A percentile compares a stretch with the other conserved stretches of the same genome.
These are phyloP conservation scores for Ulvella scutata DNA, from an alignment of 139 green algal species.

Conservation along the genomic window DNA sequence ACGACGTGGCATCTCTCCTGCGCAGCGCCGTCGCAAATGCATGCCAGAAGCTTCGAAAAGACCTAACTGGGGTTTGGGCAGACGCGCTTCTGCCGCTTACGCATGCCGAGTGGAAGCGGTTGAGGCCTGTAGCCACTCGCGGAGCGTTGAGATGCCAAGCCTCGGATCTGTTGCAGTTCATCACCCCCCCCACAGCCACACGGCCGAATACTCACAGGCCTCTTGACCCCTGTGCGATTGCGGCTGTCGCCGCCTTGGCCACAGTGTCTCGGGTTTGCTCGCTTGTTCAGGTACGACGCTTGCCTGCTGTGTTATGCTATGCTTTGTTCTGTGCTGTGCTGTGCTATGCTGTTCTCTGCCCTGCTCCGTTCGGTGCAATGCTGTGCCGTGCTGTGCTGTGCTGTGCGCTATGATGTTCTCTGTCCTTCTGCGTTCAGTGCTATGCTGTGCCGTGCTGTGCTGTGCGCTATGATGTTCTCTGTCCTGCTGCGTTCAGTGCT, in stretches of 20 bases:
- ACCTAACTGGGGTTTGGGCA: conserved; percentile 46
- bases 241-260: conserved; percentile 17
- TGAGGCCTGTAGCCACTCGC: conserved; percentile 4
- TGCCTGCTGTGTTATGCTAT: too few species aligned
- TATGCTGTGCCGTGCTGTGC: too few species aligned
- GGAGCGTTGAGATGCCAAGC: conserved; percentile 10
- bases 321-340: too few species aligned
- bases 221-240: conserved; percentile 16
- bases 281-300: too few species aligned
- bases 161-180: background rate
- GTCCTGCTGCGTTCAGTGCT: too few species aligned
- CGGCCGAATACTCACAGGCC: background rate
- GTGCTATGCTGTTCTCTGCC: too few species aligned
- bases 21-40: conserved; percentile 13
- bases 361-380: too few species aligned
- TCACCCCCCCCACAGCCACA: background rate
- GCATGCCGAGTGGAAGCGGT: conserved; percentile 35
- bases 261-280: conserved; percentile 38
- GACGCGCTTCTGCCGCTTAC: conserved; percentile 54
- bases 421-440: too few species aligned
- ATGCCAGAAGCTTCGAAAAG: conserved; percentile 12
- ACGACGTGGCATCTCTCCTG: conserved; percentile 13
- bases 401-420: too few species aligned
- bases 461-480: too few species aligned
- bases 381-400: too few species aligned